phyloP scores from a whole-genome alignment of 108 stramenopile genomes.

The Cyclotella cryptica region DNA sequence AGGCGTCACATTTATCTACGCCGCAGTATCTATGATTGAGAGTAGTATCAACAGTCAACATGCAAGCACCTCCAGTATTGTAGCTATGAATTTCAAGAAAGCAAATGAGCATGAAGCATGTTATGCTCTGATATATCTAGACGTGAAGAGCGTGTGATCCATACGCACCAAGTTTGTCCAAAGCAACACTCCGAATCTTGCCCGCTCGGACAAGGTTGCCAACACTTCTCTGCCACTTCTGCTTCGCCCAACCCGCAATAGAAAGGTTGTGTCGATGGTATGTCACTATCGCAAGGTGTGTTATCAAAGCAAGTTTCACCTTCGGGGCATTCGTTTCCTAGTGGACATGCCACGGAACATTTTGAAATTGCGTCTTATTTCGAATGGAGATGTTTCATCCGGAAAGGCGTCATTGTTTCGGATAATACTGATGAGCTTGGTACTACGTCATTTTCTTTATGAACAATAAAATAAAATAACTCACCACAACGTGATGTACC shows the following conservation, averaged over 20 bases:
- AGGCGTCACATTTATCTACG: constrained; percentile 12
- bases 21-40: constrained; percentile 2
- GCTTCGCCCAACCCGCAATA: constrained; percentile 15
- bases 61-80: constrained; percentile 11
- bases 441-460: too few relatives aligned
- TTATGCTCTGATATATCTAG: too few relatives aligned
- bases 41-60: neutral
- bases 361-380: constrained; percentile 11
- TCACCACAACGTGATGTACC: constrained; percentile 19
- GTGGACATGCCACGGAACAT: constrained; percentile 11
- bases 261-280: constrained; percentile 13
- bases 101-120: neutral
- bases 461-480: neutral
- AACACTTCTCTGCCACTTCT: constrained; percentile 22
- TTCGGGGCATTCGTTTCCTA: constrained; percentile 13
- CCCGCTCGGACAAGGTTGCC: constrained; percentile 22
- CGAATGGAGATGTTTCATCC: neutral
- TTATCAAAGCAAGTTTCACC: constrained; percentile 12
- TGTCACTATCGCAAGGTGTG: constrained; percentile 22
- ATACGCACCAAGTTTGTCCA: constrained; percentile 25
- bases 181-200: constrained; percentile 26
- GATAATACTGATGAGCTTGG: too few relatives aligned
- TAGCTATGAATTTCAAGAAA: neutral
- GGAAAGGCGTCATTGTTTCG: neutral
- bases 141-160: too few relatives aligned